Percentiles rank a stretch among this genome's conserved stretches.
Evolutionary conservation across 192 early-diverging fungal species (phyloP).

Genomic region (Mortierella claussenii): DNA sequence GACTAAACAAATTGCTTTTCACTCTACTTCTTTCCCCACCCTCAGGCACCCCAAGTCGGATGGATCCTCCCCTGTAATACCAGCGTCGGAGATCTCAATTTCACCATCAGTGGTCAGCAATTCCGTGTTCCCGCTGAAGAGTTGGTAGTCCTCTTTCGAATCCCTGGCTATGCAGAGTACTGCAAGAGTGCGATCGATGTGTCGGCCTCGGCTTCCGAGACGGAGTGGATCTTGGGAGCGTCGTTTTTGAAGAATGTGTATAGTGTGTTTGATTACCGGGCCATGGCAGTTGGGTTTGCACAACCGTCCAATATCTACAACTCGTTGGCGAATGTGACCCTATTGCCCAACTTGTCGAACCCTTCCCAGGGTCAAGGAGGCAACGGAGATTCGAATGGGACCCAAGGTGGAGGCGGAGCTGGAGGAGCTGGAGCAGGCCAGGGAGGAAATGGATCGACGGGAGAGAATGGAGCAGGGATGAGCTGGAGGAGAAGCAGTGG

Average conservation of each 20-base stretch:
- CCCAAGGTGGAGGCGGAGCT: neutral
- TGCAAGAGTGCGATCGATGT: conserved; percentile 51
- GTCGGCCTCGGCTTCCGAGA: conserved; percentile 10
- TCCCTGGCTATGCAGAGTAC: conserved; percentile 49
- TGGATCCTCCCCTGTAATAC: conserved; percentile 53
- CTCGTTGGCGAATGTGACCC: conserved; percentile 28
- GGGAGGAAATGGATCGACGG: conserved; percentile 3
- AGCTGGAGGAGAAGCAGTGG: too few species aligned
- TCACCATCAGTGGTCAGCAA: conserved; percentile 38
- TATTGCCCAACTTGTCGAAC: conserved; percentile 36
- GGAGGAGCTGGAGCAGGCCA: neutral
- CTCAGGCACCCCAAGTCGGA: conserved; percentile 39
- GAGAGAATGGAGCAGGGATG: conserved; percentile 1
- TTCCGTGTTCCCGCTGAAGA: conserved; percentile 45
- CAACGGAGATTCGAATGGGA: conserved; percentile 11
- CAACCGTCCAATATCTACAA: conserved; percentile 49
- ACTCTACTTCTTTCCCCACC: too few species aligned
- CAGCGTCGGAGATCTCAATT: conserved; percentile 43
- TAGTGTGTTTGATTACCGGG: conserved; percentile 42
- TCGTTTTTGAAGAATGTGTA: conserved; percentile 51
- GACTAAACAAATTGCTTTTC: neutral
- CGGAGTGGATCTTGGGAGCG: conserved; percentile 41
- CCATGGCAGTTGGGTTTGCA: conserved; percentile 30
- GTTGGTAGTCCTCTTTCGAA: conserved; percentile 38
- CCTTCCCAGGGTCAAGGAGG: conserved; percentile 11